phyloP scores from a whole-genome alignment of 371 early-diverging fungal genomes.

The Coemansia sp. region DNA sequence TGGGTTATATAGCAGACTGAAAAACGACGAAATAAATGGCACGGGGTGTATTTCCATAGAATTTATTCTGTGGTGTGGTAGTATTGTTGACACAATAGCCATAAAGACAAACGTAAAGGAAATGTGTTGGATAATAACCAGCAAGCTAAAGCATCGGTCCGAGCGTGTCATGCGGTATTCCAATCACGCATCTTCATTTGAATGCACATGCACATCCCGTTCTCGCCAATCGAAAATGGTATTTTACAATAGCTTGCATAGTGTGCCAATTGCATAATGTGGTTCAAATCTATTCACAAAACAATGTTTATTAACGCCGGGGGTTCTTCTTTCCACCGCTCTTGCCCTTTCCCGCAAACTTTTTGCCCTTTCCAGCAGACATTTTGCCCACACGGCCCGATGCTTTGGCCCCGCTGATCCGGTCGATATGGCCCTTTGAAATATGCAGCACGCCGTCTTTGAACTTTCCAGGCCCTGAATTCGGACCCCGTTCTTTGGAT shows the following conservation, averaged over 20 bases:
- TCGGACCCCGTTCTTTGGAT: conserved; percentile 21
- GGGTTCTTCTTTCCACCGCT: neutral
- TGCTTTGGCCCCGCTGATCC: conserved; percentile 13
- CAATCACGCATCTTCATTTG: neutral
- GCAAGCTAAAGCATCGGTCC: neutral
- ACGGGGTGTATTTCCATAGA: too few relatives aligned
- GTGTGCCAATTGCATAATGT: neutral
- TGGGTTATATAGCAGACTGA: too few relatives aligned
- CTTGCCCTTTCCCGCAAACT: neutral
- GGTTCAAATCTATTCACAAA: neutral
- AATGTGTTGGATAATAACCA: neutral
- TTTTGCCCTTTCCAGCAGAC: neutral
- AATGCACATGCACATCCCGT: neutral
- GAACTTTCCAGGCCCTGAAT: conserved; percentile 20
- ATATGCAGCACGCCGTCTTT: conserved; percentile 43
- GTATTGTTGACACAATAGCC: neutral
- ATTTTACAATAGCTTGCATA: neutral
- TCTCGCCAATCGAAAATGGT: too few relatives aligned
- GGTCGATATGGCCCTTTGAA: conserved; percentile 33
- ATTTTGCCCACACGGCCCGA: conserved; percentile 15
- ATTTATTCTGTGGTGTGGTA: neutral
- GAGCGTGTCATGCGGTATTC: neutral
- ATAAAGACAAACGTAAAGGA: neutral
- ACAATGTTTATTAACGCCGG: neutral
- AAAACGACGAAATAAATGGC: too few relatives aligned